Conservation (phyloP, 78 protist species). For the Dictyostelium intermedium region DNA sequence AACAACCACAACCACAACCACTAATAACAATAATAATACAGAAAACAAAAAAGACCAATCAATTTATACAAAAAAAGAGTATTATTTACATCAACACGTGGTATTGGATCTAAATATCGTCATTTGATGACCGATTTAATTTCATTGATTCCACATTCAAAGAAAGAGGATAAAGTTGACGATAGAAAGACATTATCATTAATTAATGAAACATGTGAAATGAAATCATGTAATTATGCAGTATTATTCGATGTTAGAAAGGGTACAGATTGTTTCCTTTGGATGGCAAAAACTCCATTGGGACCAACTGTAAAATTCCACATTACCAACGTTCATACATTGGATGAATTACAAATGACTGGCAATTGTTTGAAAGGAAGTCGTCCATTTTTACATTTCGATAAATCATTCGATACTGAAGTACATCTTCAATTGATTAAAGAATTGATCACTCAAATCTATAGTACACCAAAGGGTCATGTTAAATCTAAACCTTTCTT, state of each 20-base stretch:
- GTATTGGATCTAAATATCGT: constrained; percentile 74
- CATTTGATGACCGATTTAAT: constrained; percentile 92
- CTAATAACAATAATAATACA: not conserved
- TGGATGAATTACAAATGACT: constrained; percentile 94
- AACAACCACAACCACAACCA: not conserved
- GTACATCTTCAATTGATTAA: constrained; percentile 85
- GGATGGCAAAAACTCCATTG: constrained; percentile 90
- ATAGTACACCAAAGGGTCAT: constrained; percentile 93
- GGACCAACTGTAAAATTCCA: constrained; percentile 96
- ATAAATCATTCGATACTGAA: constrained; percentile 83
- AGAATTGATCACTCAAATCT: constrained; percentile 89
- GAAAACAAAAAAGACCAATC: not conserved
- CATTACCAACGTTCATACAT: constrained; percentile 91
- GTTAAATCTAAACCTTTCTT: constrained; percentile 95
- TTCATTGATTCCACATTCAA: constrained; percentile 93
- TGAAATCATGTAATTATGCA: constrained; percentile 83
- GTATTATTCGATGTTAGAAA: constrained; percentile 90
- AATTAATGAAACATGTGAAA: constrained; percentile 90
- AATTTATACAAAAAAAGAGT: constrained; percentile 74
- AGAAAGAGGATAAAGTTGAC: constrained; percentile 77
- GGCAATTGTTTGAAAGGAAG: constrained; percentile 97
- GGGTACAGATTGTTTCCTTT: constrained; percentile 86
- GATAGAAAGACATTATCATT: constrained; percentile 57
- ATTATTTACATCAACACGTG: constrained; percentile 61
- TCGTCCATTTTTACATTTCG: constrained; percentile 96